Evolutionary conservation across 306 rosid genomes (phyloP).

Genomic region (Inga oerstediana): DNA sequence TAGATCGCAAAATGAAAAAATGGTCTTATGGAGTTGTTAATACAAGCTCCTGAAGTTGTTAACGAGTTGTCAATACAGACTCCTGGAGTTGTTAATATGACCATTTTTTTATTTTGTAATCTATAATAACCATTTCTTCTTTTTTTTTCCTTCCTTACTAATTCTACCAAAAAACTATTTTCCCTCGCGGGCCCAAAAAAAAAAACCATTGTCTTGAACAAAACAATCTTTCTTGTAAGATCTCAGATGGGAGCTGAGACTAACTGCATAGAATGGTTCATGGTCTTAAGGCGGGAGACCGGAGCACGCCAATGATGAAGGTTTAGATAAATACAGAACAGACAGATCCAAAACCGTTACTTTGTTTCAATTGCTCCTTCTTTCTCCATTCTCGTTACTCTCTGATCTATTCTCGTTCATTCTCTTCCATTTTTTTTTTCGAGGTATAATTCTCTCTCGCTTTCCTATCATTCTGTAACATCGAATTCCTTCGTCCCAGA

Average conservation of each 20-base stretch:
- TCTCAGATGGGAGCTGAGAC: background rate
- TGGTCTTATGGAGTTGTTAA: too few species aligned
- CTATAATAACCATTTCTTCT: too few species aligned
- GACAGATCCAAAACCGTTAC: constrained; percentile 33
- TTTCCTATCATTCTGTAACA: background rate
- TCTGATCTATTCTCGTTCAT: background rate
- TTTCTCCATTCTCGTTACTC: constrained; percentile 32
- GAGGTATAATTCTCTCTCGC: constrained; percentile 2
- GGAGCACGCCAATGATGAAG: constrained; percentile 9
- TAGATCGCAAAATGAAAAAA: too few species aligned
- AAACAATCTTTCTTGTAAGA: background rate
- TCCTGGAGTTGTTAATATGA: too few species aligned
- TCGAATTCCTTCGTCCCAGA: constrained; percentile 28
- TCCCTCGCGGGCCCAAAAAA: background rate
- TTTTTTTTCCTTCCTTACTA: too few species aligned
- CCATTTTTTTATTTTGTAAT: too few species aligned
- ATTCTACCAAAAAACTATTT: too few species aligned
- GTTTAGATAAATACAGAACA: background rate
- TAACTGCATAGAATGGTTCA: background rate
- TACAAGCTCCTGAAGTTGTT: too few species aligned
- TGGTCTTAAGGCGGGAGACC: background rate
- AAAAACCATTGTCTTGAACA: background rate
- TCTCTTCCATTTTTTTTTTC: background rate
- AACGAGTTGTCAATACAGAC: too few species aligned
- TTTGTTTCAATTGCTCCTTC: constrained; percentile 16